These are phyloP conservation scores for Cordia subcordata DNA, from an alignment of 257 asterid genomes.

Conservation along the genomic window DNA sequence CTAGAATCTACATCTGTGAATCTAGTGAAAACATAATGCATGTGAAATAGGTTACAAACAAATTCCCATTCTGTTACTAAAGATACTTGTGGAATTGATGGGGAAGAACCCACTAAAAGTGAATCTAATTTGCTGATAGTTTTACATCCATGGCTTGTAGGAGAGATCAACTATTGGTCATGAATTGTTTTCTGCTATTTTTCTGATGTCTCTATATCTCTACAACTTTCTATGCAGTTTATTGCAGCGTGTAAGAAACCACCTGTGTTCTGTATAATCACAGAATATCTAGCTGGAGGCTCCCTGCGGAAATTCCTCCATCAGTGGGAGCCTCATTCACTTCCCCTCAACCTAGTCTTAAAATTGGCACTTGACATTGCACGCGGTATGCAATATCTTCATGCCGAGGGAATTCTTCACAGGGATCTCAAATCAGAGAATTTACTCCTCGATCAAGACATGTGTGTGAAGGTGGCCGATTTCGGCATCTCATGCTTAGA, in stretches of 20 bases:
- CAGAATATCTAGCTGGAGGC: conserved; percentile 89
- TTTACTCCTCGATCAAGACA: conserved; percentile 72
- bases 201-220: neutral
- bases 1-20: too few relatives aligned
- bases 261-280: conserved; percentile 91
- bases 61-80: too few relatives aligned
- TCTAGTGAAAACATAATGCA: too few relatives aligned
- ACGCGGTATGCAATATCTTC: conserved; percentile 90
- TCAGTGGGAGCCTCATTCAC: conserved; percentile 85
- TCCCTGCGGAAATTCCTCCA: conserved; percentile 88
- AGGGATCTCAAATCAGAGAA: conserved; percentile 93
- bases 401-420: conserved; percentile 86
- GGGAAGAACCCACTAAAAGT: too few relatives aligned
- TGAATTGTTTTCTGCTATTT: too few relatives aligned
- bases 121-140: too few relatives aligned
- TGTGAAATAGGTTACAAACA: too few relatives aligned
- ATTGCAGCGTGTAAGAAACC: conserved; percentile 94
- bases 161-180: too few relatives aligned
- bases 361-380: conserved; percentile 84
- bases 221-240: conserved; percentile 46
- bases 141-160: too few relatives aligned
- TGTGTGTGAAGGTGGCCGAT: conserved; percentile 94
- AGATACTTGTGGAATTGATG: too few relatives aligned
- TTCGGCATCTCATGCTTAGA: conserved; percentile 95
- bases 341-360: conserved; percentile 65